Evolutionary conservation across 805 yeast species (phyloP).

Genomic region (Isabelozyma pseudorhagii): DNA sequence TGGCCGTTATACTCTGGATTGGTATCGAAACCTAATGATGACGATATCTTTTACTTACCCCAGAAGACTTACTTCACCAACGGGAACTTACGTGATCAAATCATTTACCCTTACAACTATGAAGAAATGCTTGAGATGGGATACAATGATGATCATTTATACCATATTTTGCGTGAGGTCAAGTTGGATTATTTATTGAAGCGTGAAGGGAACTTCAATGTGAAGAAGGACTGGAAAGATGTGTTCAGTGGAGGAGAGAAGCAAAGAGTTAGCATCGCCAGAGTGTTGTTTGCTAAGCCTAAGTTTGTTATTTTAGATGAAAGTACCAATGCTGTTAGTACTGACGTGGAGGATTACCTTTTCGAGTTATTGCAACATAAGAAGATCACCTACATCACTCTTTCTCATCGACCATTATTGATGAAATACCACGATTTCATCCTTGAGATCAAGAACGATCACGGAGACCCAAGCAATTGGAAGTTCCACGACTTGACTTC

Average conservation of each 20-base stretch:
- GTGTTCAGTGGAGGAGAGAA: slow-evolving; percentile 96
- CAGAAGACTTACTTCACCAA: slow-evolving; percentile 81
- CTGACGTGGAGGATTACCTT: slow-evolving; percentile 83
- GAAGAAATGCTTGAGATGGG: slow-evolving; percentile 75
- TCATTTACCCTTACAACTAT: slow-evolving; percentile 80
- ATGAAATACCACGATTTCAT: slow-evolving; percentile 81
- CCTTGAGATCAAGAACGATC: slow-evolving; percentile 57
- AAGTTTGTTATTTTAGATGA: slow-evolving; percentile 84
- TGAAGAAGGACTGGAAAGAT: slow-evolving; percentile 75
- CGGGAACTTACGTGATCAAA: slow-evolving; percentile 87
- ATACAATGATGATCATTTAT: slow-evolving; percentile 63
- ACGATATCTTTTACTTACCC: slow-evolving; percentile 74
- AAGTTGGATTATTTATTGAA: slow-evolving; percentile 75
- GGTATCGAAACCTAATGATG: slow-evolving; percentile 68
- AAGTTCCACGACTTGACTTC: slow-evolving; percentile 60
- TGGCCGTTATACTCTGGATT: slow-evolving; percentile 91
- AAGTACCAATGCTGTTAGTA: slow-evolving; percentile 89
- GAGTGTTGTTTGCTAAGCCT: slow-evolving; percentile 78
- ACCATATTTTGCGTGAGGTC: slow-evolving; percentile 67
- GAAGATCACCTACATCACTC: slow-evolving; percentile 73
- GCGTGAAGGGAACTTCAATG: slow-evolving; percentile 58
- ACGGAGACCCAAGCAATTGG: slow-evolving; percentile 48
- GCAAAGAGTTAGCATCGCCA: slow-evolving; percentile 85
- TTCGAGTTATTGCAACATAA: slow-evolving; percentile 71
- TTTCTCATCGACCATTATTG: slow-evolving; percentile 79